Base-by-base conservation (phyloP, 768 basidiomycete species). In the Macrolepiota fuliginosa region DNA sequence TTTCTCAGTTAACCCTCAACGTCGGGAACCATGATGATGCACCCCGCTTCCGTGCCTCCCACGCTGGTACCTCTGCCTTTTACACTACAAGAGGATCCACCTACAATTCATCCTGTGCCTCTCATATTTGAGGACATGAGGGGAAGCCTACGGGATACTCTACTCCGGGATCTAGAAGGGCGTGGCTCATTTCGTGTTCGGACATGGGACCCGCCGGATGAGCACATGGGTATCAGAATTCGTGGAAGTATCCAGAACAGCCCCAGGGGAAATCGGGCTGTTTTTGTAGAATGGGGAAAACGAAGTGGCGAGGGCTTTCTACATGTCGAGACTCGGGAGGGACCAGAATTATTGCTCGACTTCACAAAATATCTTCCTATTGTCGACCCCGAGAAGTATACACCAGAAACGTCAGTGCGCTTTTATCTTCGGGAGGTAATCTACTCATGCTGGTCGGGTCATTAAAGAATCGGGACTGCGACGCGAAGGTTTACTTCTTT, bases 271-370 rank as follows among this genome's bases (percentile, higher is more conserved):
- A 46, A 46, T 5, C 25, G 46, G 10, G 32, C 29, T 22, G 32
- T 57, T 3, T 57, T 57, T 22, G 45, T 57, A n/a, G 56, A 49
- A 57, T 57, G 56, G 56, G 56, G 56, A 29, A n/a, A 57, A 25
- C 45, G 22, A 22, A 46, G 19, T 4, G 56, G 46, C 9, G 42
- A 57, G 17, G 56, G 56, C 1, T 47, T 32, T 35, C n/a, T 57
- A 6, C 22, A 45, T 32, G 27, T 57, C 45, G 56, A 57, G 19
- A 57, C 32, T 19, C 45, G 27, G 7, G 29, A 32, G 17, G 37
- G 22, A n/a, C n/a, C 35, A n/a, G 56, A 57, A 36, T 22, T 57
- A 7, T 29, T 10, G 42, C n/a, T 57, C 46, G 46, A 57, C 29
- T 27, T 57, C 13, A 32, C 42, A 4, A 13, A 57, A 25, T 57